Evolutionary conservation across 2,329 filamentous ascomycete species (phyloP).

Genomic region (Ophiostoma quercus): DNA sequence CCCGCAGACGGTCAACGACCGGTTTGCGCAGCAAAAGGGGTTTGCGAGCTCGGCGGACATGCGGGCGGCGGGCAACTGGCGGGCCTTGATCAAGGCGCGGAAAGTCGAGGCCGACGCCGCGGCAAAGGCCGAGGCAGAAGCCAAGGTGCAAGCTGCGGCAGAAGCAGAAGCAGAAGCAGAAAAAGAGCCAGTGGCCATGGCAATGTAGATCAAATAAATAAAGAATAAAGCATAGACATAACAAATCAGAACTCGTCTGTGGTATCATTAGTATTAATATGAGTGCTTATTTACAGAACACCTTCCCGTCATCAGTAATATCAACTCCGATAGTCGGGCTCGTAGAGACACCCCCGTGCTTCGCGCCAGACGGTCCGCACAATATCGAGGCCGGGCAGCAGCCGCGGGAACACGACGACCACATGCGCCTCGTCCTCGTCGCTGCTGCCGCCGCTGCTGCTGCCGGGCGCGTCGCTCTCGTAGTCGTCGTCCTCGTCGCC

Average conservation of each 20-base stretch:
- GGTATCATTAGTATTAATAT: conserved; percentile 19
- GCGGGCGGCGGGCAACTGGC: conserved; percentile 37
- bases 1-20: conserved; percentile 54
- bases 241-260: conserved; percentile 3
- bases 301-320: background rate
- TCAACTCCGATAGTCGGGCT: conserved; percentile 32
- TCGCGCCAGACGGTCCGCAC: conserved; percentile 90
- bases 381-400: conserved; percentile 68
- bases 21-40: conserved; percentile 57
- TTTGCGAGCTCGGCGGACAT: conserved; percentile 50
- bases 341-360: conserved; percentile 74
- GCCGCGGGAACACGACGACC: conserved; percentile 86
- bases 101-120: conserved; percentile 28
- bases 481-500: conserved; percentile 5
- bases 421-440: conserved; percentile 74
- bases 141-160: conserved; percentile 23
- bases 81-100: conserved; percentile 31
- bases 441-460: conserved; percentile 18
- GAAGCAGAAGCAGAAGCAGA: conserved; percentile 26
- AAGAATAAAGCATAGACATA: background rate
- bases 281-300: background rate
- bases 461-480: background rate
- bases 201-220: background rate
- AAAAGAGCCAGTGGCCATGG: background rate
- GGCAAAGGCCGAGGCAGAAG: conserved; percentile 25